These are phyloP conservation scores for Aspergillus latus DNA, from an alignment of 2,329 filamentous ascomycete species.

Conservation along the genomic window DNA sequence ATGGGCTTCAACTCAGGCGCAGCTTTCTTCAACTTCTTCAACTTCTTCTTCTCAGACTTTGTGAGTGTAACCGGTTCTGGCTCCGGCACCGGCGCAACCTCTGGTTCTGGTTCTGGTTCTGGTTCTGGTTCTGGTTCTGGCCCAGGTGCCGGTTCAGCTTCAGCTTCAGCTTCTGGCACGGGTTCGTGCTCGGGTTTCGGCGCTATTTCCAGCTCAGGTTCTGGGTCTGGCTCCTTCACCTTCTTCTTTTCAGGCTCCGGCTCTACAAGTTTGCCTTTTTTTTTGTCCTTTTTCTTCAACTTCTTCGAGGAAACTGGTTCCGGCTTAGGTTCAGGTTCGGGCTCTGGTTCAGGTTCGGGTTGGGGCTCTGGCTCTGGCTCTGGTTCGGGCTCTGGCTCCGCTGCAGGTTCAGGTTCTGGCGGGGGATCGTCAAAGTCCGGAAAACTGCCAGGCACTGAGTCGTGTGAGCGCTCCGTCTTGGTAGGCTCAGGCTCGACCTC, in stretches of 20 bases:
- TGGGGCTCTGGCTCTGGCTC: conserved; percentile 2
- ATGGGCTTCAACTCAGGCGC: conserved; percentile 23
- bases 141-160: conserved; percentile 25
- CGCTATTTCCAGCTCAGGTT: conserved; percentile 34
- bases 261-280: not conserved
- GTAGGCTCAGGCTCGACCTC: conserved; percentile 25
- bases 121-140: conserved; percentile 22
- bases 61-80: conserved; percentile 24
- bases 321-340: conserved; percentile 11
- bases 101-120: conserved; percentile 18
- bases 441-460: conserved; percentile 58
- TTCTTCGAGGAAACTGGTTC: conserved; percentile 8
- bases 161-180: conserved; percentile 15
- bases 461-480: conserved; percentile 38
- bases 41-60: conserved; percentile 32
- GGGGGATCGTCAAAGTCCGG: conserved; percentile 51
- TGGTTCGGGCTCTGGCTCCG: conserved; percentile 26
- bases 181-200: conserved; percentile 20
- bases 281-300: conserved; percentile 1
- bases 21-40: conserved; percentile 24
- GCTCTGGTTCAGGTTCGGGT: conserved; percentile 23
- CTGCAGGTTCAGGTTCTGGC: conserved; percentile 14
- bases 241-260: conserved; percentile 19
- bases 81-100: conserved; percentile 18
- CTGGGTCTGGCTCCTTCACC: conserved; percentile 23